phyloP scores from a whole-genome alignment of 2,329 filamentous ascomycete genomes.

The Colletotrichum eleusines region DNA sequence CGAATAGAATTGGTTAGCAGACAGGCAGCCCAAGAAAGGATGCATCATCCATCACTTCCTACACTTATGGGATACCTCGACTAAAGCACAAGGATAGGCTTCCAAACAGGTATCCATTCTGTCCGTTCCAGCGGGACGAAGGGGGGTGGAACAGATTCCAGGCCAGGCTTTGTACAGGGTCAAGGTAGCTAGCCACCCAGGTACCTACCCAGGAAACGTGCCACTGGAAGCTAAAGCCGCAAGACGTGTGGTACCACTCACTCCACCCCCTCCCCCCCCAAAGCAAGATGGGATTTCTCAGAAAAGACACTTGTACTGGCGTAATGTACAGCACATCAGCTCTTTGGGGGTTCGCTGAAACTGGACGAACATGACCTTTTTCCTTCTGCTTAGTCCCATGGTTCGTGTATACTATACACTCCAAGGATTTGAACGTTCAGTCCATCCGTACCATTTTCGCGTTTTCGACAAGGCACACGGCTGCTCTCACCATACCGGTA shows the following conservation, averaged over 20 bases:
- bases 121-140: slow-evolving; percentile 3
- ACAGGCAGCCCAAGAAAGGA: not conserved
- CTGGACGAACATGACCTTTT: not conserved
- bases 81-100: not conserved
- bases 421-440: not conserved
- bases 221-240: slow-evolving; percentile 23
- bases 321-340: not conserved
- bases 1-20: not conserved
- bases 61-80: not conserved
- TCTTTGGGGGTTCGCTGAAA: not conserved
- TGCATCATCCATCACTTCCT: not conserved
- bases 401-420: no score
- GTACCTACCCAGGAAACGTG: no score
- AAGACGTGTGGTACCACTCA: slow-evolving; percentile 36
- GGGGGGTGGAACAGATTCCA: not conserved
- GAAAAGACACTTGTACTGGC: not conserved
- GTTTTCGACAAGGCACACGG: slow-evolving; percentile 9
- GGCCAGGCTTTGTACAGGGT: slow-evolving; percentile 3
- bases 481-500: no score
- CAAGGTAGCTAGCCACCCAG: slow-evolving; percentile 7
- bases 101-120: slow-evolving; percentile 18
- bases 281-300: not conserved
- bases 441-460: slow-evolving; percentile 10
- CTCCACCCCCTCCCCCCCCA: no score
- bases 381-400: not conserved